phyloP scores from a whole-genome alignment of 1,284 basidiomycete species.

The Puccinia hordei region DNA sequence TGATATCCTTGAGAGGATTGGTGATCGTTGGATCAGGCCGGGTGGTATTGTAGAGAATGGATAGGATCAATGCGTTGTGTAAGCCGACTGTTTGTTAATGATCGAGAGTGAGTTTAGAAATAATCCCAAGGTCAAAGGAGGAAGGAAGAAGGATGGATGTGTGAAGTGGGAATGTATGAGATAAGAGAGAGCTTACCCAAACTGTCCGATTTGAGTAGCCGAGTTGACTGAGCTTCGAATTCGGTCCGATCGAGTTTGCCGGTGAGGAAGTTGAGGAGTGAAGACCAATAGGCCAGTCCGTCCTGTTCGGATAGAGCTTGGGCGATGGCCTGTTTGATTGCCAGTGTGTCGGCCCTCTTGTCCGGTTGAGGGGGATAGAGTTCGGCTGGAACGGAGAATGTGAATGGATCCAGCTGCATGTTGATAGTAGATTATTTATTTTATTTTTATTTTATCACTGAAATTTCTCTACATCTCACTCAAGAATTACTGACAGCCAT shows the following conservation, averaged over 20 bases:
- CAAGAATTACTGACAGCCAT: too few relatives aligned
- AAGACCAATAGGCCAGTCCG: slow-evolving; percentile 59
- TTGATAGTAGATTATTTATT: neutral
- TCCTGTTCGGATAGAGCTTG: slow-evolving; percentile 52
- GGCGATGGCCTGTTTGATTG: slow-evolving; percentile 56
- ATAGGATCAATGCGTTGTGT: slow-evolving; percentile 61
- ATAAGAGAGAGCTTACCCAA: slow-evolving; percentile 14
- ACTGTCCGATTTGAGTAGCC: slow-evolving; percentile 9
- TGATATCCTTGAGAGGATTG: slow-evolving; percentile 47
- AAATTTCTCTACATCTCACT: too few relatives aligned
- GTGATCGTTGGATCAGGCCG: slow-evolving; percentile 52
- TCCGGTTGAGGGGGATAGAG: slow-evolving; percentile 51
- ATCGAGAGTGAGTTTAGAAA: neutral
- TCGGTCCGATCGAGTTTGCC: slow-evolving; percentile 60
- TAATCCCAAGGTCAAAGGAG: neutral
- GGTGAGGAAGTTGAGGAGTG: slow-evolving; percentile 59
- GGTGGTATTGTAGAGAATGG: slow-evolving; percentile 61
- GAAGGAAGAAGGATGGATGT: neutral
- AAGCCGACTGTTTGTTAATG: slow-evolving; percentile 59
- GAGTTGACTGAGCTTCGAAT: slow-evolving; percentile 55
- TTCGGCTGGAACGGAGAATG: neutral
- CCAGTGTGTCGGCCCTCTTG: slow-evolving; percentile 55
- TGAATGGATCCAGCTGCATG: slow-evolving; percentile 27
- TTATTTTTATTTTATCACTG: too few relatives aligned
- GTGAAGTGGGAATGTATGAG: neutral